These are phyloP conservation scores for Arthrinium phaeospermum DNA, from an alignment of 2,329 filamentous ascomycete genomes.

Conservation along the genomic window DNA sequence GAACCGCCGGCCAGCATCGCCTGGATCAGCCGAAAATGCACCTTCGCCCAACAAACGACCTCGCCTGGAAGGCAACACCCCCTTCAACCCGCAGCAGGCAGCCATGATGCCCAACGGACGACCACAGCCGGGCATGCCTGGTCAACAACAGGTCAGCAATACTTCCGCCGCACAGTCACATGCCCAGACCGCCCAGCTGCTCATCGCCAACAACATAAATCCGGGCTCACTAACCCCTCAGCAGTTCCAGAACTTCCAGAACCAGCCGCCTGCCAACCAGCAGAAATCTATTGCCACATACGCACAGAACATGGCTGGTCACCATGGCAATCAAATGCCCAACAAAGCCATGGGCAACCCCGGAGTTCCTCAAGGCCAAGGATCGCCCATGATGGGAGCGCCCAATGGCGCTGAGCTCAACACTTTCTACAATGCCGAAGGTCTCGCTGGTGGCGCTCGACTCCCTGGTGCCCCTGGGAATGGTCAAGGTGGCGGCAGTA, in stretches of 20 bases:
- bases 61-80: slow-evolving; percentile 75
- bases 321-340: slow-evolving; percentile 76
- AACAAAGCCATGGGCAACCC: slow-evolving; percentile 17
- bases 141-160: slow-evolving; percentile 70
- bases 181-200: slow-evolving; percentile 60
- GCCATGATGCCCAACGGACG: slow-evolving; percentile 78
- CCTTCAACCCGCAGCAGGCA: slow-evolving; percentile 74
- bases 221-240: slow-evolving; percentile 73
- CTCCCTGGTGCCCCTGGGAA: slow-evolving; percentile 55
- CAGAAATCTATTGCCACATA: slow-evolving; percentile 88
- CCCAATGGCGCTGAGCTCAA: slow-evolving; percentile 65
- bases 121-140: slow-evolving; percentile 70
- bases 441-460: slow-evolving; percentile 64
- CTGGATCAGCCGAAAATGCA: slow-evolving; percentile 82
- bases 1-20: slow-evolving; percentile 82
- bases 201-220: slow-evolving; percentile 75
- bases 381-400: slow-evolving; percentile 81
- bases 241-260: slow-evolving; percentile 72
- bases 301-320: slow-evolving; percentile 81
- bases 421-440: slow-evolving; percentile 67
- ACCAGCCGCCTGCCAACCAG: slow-evolving; percentile 65
- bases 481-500: slow-evolving; percentile 61
- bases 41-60: slow-evolving; percentile 92
- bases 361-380: slow-evolving; percentile 57
- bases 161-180: slow-evolving; percentile 33